Evolutionary conservation across 495 filamentous ascomycete species (phyloP).

Genomic region (Xeromyces bisporus): DNA sequence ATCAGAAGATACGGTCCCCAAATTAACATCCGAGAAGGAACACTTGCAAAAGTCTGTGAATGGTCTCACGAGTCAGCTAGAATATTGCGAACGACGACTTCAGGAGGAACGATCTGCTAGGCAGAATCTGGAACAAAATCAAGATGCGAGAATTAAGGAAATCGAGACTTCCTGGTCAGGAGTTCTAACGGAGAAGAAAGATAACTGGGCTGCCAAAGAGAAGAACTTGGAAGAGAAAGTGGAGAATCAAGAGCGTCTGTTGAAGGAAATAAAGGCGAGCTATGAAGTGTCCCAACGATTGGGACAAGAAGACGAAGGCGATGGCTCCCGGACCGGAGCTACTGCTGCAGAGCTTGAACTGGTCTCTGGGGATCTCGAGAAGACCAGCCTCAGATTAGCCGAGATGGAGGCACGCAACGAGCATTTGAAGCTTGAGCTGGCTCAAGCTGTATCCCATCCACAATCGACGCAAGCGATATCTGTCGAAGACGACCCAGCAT

Average conservation of each 20-base stretch:
- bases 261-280: conserved; percentile 91
- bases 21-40: conserved; percentile 70
- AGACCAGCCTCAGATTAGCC: conserved; percentile 69
- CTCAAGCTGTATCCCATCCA: conserved; percentile 64
- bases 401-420: conserved; percentile 93
- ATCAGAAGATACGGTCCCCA: conserved; percentile 79
- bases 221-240: conserved; percentile 80
- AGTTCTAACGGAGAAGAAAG: conserved; percentile 84
- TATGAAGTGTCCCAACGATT: conserved; percentile 92
- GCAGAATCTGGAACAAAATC: conserved; percentile 55
- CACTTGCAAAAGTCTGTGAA: conserved; percentile 65
- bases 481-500: conserved; percentile 75
- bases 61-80: conserved; percentile 78
- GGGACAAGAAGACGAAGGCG: conserved; percentile 50
- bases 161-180: conserved; percentile 81
- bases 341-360: conserved; percentile 86
- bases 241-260: conserved; percentile 77
- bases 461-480: conserved; percentile 36
- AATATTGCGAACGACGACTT: conserved; percentile 61
- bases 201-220: conserved; percentile 94
- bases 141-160: conserved; percentile 66
- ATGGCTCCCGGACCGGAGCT: conserved; percentile 38
- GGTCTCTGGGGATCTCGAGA: conserved; percentile 76
- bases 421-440: conserved; percentile 76
- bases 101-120: conserved; percentile 55